phyloP scores from a whole-genome alignment of 1,284 basidiomycete species.

The Malassezia yamatoensis region DNA sequence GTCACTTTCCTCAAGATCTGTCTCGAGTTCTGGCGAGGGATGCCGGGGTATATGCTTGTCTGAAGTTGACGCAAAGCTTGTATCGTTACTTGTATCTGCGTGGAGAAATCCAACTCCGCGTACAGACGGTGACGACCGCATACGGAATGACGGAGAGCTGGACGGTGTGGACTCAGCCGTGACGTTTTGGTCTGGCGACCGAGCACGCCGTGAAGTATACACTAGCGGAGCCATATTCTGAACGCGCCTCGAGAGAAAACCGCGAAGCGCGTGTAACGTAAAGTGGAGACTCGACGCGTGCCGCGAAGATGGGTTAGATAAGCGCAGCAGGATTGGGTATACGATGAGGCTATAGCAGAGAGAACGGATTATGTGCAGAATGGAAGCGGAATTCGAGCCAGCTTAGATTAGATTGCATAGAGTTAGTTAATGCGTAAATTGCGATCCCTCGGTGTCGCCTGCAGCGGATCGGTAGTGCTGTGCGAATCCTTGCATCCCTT shows the following conservation, averaged over 20 bases:
- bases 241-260: background rate
- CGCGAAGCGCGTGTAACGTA: background rate
- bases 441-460: slow-evolving; percentile 18
- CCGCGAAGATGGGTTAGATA: too few species aligned
- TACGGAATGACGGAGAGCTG: slow-evolving; percentile 16
- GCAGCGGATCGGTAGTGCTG: slow-evolving; percentile 60
- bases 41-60: background rate
- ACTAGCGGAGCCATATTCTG: slow-evolving; percentile 4
- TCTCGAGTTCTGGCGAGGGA: slow-evolving; percentile 5
- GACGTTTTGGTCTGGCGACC: background rate
- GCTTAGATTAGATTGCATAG: too few species aligned
- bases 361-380: too few species aligned
- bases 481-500: slow-evolving; percentile 80
- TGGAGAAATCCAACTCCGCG: background rate
- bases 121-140: slow-evolving; percentile 6
- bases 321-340: background rate
- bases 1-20: slow-evolving; percentile 12
- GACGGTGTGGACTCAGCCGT: background rate
- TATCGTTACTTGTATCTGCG: slow-evolving; percentile 17
- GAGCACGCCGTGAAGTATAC: slow-evolving; percentile 2
- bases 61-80: slow-evolving; percentile 8
- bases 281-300: too few species aligned
- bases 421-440: too few species aligned
- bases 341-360: background rate
- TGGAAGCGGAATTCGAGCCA: too few species aligned